Conservation (phyloP, 2,329 filamentous ascomycete species). For the Pseudodiploospora longispora region DNA sequence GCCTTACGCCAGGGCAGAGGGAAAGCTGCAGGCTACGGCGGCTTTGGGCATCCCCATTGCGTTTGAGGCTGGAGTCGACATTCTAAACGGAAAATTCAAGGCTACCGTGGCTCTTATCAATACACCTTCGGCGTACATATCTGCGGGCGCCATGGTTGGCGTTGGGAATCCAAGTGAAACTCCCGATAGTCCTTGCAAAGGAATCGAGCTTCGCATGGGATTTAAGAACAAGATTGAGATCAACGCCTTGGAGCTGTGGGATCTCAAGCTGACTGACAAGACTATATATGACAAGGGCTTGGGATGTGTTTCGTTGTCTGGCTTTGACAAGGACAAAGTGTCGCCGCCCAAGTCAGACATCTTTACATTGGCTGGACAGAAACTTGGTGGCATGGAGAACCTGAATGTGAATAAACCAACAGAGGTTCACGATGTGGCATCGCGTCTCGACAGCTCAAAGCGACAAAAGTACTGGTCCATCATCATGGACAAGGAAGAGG, state of each 20-base stretch:
- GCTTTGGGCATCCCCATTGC: neutral
- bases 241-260: neutral
- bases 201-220: slow-evolving; percentile 3
- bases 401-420: neutral
- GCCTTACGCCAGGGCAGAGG: neutral
- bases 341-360: neutral
- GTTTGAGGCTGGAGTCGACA: slow-evolving; percentile 1
- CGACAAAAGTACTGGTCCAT: neutral
- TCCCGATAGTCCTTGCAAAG: neutral
- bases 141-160: neutral
- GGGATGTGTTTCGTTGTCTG: neutral
- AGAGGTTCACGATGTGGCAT: neutral
- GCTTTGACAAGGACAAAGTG: slow-evolving; percentile 1
- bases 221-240: slow-evolving; percentile 1
- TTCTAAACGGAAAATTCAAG: slow-evolving; percentile 6
- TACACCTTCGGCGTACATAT: slow-evolving; percentile 1
- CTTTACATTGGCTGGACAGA: neutral
- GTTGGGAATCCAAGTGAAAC: neutral
- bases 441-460: neutral
- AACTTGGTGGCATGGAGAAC: neutral
- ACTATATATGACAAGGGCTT: neutral
- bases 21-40: neutral
- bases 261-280: neutral
- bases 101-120: neutral
- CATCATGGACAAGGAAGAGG: slow-evolving; percentile 2